Percentiles rank a stretch among this genome's conserved stretches.
Evolutionary conservation across 257 asterid species (phyloP).

Genomic region (Gynochthodes officinalis): DNA sequence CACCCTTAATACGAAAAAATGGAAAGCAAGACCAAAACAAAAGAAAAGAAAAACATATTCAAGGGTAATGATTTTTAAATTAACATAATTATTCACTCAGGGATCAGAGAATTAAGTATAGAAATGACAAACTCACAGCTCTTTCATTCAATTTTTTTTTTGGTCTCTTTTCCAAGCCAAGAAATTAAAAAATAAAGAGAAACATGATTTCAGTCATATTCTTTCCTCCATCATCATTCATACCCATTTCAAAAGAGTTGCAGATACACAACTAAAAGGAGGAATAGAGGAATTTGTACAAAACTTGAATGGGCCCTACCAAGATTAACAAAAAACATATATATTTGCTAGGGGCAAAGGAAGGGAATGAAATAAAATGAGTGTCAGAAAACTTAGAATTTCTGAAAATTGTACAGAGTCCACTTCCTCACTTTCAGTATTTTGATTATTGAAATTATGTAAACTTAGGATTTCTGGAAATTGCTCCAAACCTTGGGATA

Average conservation of each 20-base stretch:
- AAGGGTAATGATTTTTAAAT: background rate
- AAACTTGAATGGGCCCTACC: background rate
- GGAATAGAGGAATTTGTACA: background rate
- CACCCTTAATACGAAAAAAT: background rate
- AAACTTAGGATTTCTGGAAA: background rate
- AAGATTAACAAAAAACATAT: background rate
- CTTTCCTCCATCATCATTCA: background rate
- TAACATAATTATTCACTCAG: background rate
- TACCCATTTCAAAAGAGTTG: background rate
- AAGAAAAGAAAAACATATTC: background rate
- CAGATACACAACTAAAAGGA: background rate
- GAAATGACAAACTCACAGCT: background rate
- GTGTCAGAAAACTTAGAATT: background rate
- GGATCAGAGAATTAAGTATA: background rate
- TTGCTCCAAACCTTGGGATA: background rate
- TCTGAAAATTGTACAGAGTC: background rate
- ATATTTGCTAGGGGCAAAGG: background rate
- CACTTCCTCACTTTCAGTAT: background rate
- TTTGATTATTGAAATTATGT: background rate
- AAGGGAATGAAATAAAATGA: background rate
- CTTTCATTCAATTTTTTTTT: background rate
- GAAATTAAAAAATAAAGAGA: background rate
- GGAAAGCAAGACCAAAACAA: slow-evolving; percentile 1
- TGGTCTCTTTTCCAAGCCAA: background rate
- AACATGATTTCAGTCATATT: background rate